Base-by-base conservation (phyloP, 2,329 filamentous ascomycete genomes). In the Pseudocercospora eumusae region DNA sequence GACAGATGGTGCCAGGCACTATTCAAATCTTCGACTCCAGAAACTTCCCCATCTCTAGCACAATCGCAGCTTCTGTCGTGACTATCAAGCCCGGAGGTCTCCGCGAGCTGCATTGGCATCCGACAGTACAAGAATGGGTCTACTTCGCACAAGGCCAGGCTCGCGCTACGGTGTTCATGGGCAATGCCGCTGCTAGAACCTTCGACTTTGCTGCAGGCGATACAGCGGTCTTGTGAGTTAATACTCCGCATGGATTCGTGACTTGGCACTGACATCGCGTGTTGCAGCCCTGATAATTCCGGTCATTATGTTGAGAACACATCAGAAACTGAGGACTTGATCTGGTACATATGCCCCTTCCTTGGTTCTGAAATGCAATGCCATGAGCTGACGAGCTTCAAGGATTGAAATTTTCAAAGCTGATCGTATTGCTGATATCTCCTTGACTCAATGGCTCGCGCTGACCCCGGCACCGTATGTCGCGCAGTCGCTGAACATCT, bases 271-370 rank as follows among this genome's bases (percentile, higher is more conserved):
- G 36, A 40, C 36, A 18, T 40, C n/a, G 36, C n/a, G 36, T 18
- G 36, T 23, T 20, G 44, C 18, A 47, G 44, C 18, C 44, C 44
- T 21, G 44, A 47, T 6, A 89, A 89, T 72, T 80, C 33, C 73
- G 78, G 86, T 0, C 88, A 90, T 68, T 90, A 90, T 68, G 87
- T 90, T 60, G 86, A 89, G 68, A 90, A 90, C 71, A 86, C 82
- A 0, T 87, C 84, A 0, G 78, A 85, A 1, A 84, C 81, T 0
- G 84, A 89, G 63, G 84, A 87, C 55, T 78, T 90, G 4, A 80
- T 87, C 5, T 89, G 85, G 83, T 40, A 40, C 6, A 3, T 40
- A 18, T 6, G 7, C 15, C 36, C 15, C 36, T 7, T 6, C 15
- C 36, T 18, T 18, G 15, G 15, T 40, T 18, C 15, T 40, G 36